Evolutionary conservation across 305 asterid species (phyloP).

Genomic region (Rubia tinctorum): DNA sequence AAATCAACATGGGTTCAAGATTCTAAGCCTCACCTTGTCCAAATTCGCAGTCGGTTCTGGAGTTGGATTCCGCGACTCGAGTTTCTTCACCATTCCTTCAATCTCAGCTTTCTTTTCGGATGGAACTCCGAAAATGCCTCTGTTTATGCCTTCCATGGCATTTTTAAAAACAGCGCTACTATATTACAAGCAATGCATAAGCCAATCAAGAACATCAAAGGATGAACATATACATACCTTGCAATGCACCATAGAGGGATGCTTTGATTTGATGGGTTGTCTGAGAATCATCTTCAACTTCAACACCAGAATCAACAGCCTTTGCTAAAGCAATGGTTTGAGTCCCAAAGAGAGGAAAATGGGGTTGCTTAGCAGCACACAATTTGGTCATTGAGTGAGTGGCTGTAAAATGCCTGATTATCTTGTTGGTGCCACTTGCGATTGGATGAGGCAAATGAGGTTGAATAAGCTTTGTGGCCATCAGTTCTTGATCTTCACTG

Average conservation of each 20-base stretch:
- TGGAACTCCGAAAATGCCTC: slow-evolving; percentile 84
- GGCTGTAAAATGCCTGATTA: slow-evolving; percentile 36
- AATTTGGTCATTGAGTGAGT: slow-evolving; percentile 21
- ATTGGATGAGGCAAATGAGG: slow-evolving; percentile 44
- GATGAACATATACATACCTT: slow-evolving; percentile 37
- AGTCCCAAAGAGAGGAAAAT: slow-evolving; percentile 21
- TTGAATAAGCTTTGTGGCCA: slow-evolving; percentile 52
- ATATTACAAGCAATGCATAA: neutral
- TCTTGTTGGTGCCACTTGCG: slow-evolving; percentile 24
- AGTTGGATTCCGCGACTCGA: slow-evolving; percentile 78
- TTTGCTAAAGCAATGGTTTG: slow-evolving; percentile 26
- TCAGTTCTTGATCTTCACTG: slow-evolving; percentile 8
- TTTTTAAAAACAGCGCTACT: neutral
- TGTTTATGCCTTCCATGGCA: slow-evolving; percentile 51
- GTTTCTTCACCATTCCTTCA: slow-evolving; percentile 47
- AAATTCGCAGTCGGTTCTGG: slow-evolving; percentile 61
- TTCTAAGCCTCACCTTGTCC: slow-evolving; percentile 50
- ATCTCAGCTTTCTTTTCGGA: slow-evolving; percentile 59
- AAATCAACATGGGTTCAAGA: neutral
- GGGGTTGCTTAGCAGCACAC: slow-evolving; percentile 27
- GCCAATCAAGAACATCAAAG: neutral
- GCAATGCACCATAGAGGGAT: slow-evolving; percentile 37
- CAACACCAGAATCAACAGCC: slow-evolving; percentile 39
- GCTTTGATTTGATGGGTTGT: slow-evolving; percentile 23
- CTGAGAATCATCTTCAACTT: slow-evolving; percentile 23